These are phyloP conservation scores for Pyrenopolyporus hunteri DNA, from an alignment of 495 filamentous ascomycete species.

Conservation along the genomic window DNA sequence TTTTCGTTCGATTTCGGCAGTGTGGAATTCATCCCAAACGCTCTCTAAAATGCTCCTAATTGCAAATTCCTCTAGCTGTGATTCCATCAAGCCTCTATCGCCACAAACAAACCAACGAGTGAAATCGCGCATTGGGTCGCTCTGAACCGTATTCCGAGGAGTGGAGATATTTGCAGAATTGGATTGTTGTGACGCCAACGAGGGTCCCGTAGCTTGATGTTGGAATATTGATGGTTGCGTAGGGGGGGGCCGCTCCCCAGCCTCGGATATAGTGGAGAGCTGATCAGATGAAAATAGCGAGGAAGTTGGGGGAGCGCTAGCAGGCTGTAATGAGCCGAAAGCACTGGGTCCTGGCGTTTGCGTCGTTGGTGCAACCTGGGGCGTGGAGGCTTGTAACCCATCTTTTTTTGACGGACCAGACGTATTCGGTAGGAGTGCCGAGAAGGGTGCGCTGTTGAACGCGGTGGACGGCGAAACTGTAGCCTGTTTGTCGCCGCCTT, in stretches of 20 bases:
- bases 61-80: slow-evolving; percentile 41
- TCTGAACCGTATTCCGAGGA: not conserved
- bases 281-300: not conserved
- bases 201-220: not conserved
- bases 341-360: not conserved
- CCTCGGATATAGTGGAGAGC: not conserved
- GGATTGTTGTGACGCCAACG: not conserved
- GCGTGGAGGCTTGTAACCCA: not conserved
- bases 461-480: not conserved
- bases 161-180: not conserved
- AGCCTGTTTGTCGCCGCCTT: slow-evolving; percentile 2
- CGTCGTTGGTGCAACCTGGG: not conserved
- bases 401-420: slow-evolving; percentile 10
- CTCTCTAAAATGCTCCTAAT: slow-evolving; percentile 46
- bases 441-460: not conserved
- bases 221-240: not conserved
- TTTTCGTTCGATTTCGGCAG: slow-evolving; percentile 45
- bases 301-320: not conserved
- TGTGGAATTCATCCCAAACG: slow-evolving; percentile 41
- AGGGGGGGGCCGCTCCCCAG: not conserved
- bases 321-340: not conserved
- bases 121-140: slow-evolving; percentile 48
- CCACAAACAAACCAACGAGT: slow-evolving; percentile 54
- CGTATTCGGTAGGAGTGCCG: not conserved
- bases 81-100: slow-evolving; percentile 51